phyloP scores from a whole-genome alignment of 2,329 filamentous ascomycete species.

The Calonectria honghensis region DNA sequence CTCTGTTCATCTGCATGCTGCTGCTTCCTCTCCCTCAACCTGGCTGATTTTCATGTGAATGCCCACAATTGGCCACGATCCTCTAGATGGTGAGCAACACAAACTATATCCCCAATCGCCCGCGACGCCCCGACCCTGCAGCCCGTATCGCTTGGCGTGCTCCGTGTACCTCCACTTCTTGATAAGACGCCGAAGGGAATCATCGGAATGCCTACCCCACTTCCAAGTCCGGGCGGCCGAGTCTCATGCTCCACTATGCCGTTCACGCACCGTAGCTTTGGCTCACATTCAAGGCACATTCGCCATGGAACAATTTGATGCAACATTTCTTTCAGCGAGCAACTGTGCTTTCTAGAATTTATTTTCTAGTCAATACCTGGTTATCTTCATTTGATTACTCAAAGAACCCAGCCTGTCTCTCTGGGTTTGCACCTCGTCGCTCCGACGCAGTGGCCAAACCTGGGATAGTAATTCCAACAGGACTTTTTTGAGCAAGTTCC shows the following conservation, averaged over 20 bases:
- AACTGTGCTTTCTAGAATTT: background rate
- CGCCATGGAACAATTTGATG: background rate
- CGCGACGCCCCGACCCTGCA: background rate
- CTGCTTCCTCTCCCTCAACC: background rate
- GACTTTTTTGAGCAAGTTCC: background rate
- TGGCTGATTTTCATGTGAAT: constrained; percentile 10
- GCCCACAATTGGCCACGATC: background rate
- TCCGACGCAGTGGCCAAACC: constrained; percentile 4
- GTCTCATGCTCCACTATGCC: background rate
- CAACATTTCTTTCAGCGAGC: background rate
- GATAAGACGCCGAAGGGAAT: constrained; percentile 9
- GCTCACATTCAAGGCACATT: background rate
- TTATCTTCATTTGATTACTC: background rate
- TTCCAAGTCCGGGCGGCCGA: background rate
- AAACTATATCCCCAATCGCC: background rate
- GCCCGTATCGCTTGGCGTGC: background rate
- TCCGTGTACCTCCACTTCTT: background rate
- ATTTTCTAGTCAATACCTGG: background rate
- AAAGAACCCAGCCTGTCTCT: background rate
- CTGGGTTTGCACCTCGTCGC: background rate
- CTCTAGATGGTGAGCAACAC: background rate
- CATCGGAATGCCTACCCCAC: constrained; percentile 2
- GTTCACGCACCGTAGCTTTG: background rate
- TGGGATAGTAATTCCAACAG: constrained; percentile 11
- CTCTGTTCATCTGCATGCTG: background rate